Evolutionary conservation across 768 basidiomycete species (phyloP).

Genomic region (Lactarius vividus): DNA sequence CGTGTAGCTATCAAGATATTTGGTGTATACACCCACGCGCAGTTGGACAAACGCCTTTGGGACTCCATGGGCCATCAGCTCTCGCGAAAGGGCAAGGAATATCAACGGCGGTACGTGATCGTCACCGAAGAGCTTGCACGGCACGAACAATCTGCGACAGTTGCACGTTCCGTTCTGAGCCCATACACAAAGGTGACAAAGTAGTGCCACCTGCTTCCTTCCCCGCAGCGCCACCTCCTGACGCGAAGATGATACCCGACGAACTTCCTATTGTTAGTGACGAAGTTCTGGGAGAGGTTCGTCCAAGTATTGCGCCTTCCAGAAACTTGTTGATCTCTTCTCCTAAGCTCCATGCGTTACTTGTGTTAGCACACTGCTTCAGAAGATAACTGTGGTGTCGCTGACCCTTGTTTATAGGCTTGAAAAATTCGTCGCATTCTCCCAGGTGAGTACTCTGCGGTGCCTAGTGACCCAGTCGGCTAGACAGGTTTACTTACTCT

Average conservation of each 20-base stretch:
- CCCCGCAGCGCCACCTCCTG: constrained; percentile 38
- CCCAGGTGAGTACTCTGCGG: constrained; percentile 28
- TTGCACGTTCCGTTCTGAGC: constrained; percentile 44
- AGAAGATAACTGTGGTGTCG: not conserved
- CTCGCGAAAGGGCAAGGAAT: constrained; percentile 47
- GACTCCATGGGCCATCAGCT: constrained; percentile 44
- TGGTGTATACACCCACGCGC: constrained; percentile 49
- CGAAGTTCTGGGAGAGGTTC: constrained; percentile 50
- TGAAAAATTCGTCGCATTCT: constrained; percentile 33
- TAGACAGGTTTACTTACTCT: not conserved
- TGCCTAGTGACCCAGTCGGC: not conserved
- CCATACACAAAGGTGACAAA: constrained; percentile 38
- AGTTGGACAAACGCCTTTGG: constrained; percentile 47
- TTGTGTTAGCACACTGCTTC: constrained; percentile 43
- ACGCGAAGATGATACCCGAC: constrained; percentile 12
- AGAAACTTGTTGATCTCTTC: not conserved
- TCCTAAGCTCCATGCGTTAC: constrained; percentile 52
- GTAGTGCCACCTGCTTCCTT: constrained; percentile 55
- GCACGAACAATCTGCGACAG: constrained; percentile 31
- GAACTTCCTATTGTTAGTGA: constrained; percentile 38
- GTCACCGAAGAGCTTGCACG: not conserved
- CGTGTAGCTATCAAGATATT: constrained; percentile 46
- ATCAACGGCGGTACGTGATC: constrained; percentile 45
- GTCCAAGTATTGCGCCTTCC: not conserved
- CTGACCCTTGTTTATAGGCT: constrained; percentile 25